Conservation (phyloP, 305 asterid genomes). For the Withania somnifera region DNA sequence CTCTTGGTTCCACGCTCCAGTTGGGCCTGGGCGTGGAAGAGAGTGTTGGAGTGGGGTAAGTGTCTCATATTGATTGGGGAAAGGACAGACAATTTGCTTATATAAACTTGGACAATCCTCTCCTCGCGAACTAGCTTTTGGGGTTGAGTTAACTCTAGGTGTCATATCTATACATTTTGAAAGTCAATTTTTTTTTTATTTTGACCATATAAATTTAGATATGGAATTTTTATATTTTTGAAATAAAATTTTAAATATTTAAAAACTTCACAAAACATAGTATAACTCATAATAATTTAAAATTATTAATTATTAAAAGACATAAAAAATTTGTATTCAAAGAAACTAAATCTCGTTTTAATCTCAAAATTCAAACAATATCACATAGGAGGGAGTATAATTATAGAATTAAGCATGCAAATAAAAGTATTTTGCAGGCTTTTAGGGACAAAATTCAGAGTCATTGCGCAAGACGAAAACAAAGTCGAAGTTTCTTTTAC, state of each 20-base stretch:
- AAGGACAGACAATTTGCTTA: too few species aligned
- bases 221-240: neutral
- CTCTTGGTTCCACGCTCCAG: too few species aligned
- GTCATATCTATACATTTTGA: too few species aligned
- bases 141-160: too few species aligned
- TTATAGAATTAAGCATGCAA: neutral
- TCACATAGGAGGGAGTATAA: neutral
- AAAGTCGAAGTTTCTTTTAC: constrained; percentile 12
- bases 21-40: too few species aligned
- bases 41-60: too few species aligned
- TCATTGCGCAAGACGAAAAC: neutral
- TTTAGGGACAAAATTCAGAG: neutral
- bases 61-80: too few species aligned
- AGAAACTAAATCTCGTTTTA: neutral
- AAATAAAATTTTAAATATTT: neutral
- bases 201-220: neutral
- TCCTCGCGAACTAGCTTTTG: too few species aligned
- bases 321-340: neutral
- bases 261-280: neutral
- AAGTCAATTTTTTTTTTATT: neutral
- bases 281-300: neutral
- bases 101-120: too few species aligned
- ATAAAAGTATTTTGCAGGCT: constrained; percentile 4
- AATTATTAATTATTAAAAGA: neutral
- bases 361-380: neutral